A percentile compares a stretch with the other conserved stretches of the same genome.
phyloP scores from a whole-genome alignment of 306 rosid genomes.

The Astragalus glycyphyllos region DNA sequence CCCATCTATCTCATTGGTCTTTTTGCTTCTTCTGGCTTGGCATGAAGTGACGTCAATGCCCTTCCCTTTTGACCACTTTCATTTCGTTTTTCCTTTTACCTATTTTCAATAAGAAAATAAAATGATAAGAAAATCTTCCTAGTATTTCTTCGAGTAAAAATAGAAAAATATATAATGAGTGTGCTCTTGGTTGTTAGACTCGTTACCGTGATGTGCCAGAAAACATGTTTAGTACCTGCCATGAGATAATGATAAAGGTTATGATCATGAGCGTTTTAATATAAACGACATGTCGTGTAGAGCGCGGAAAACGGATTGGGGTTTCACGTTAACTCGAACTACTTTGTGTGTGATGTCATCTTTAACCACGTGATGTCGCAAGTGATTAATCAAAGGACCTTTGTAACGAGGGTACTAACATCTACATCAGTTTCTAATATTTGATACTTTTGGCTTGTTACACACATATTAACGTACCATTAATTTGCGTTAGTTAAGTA shows the following conservation, averaged over 20 bases:
- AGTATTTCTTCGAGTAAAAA: too few relatives aligned
- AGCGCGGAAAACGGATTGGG: neutral
- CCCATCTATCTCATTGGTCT: neutral
- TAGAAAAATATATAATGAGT: neutral
- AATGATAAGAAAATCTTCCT: too few relatives aligned
- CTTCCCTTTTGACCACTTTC: slow-evolving; percentile 14
- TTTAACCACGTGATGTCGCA: neutral
- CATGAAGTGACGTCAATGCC: slow-evolving; percentile 13
- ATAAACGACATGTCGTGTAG: slow-evolving; percentile 18
- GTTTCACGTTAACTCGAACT: neutral
- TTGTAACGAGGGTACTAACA: too few relatives aligned
- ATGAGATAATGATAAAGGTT: neutral
- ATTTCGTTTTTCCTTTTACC: neutral
- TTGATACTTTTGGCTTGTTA: too few relatives aligned
- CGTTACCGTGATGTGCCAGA: neutral
- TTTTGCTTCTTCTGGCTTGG: neutral
- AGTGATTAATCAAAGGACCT: too few relatives aligned
- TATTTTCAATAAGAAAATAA: neutral
- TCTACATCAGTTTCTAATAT: too few relatives aligned
- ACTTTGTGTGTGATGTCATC: neutral
- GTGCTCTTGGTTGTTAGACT: neutral
- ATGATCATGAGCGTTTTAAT: neutral
- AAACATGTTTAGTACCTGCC: neutral
- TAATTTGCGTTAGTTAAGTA: too few relatives aligned
- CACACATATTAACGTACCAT: too few relatives aligned